A percentile compares a stretch with the other conserved stretches of the same genome.
These are phyloP conservation scores for Lipomyces yamadae DNA, from an alignment of 805 yeast genomes.

Conservation along the genomic window DNA sequence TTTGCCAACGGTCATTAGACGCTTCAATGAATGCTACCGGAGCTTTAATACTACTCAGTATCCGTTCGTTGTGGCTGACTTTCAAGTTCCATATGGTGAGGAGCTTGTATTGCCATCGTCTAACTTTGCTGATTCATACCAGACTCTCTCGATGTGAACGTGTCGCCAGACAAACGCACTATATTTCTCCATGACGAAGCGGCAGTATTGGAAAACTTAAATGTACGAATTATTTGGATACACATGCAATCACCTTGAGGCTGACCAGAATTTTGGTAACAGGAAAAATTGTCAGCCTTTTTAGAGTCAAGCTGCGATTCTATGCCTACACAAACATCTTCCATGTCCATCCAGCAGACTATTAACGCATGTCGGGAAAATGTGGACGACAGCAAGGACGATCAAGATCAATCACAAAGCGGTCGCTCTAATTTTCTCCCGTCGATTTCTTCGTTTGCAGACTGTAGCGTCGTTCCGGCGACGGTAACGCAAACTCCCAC, in stretches of 20 bases:
- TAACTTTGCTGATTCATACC: neutral
- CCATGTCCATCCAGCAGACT: neutral
- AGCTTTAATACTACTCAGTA: slow-evolving; percentile 71
- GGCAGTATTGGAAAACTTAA: slow-evolving; percentile 58
- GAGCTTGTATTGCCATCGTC: neutral
- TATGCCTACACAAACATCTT: slow-evolving; percentile 44
- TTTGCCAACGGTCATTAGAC: slow-evolving; percentile 58
- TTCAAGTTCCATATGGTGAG: slow-evolving; percentile 48
- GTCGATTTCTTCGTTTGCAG: neutral
- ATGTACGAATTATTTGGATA: slow-evolving; percentile 2
- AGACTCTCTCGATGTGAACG: slow-evolving; percentile 68
- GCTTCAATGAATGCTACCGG: slow-evolving; percentile 75
- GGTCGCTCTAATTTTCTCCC: neutral
- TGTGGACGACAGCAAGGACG: neutral
- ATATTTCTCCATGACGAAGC: slow-evolving; percentile 71
- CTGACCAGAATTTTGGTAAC: neutral
- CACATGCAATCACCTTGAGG: neutral
- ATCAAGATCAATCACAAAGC: neutral
- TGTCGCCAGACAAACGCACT: slow-evolving; percentile 87
- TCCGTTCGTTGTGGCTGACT: slow-evolving; percentile 71
- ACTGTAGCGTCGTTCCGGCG: neutral
- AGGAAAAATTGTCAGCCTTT: slow-evolving; percentile 52
- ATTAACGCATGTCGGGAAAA: neutral
- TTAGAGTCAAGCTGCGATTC: slow-evolving; percentile 51
- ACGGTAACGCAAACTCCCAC: neutral